Conservation (phyloP, 139 green algal species). For the Micractinium conductrix region DNA sequence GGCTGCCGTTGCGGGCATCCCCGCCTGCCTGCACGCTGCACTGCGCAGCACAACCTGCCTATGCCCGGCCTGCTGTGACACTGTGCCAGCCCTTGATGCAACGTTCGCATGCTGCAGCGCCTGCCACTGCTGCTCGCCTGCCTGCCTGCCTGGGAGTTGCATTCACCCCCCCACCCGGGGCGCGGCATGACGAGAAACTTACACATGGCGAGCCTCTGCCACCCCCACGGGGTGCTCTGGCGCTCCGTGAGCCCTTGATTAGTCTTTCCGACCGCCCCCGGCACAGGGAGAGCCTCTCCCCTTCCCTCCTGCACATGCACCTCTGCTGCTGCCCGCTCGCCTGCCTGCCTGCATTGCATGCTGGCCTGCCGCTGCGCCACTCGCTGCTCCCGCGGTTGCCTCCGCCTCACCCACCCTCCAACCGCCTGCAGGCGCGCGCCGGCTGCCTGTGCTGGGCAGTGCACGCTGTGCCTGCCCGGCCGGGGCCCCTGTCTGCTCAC, state of each 20-base stretch:
- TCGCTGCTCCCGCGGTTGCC: neutral
- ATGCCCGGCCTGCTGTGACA: neutral
- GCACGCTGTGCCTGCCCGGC: neutral
- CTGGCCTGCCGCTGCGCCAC: neutral
- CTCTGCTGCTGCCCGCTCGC: neutral
- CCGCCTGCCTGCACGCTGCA: neutral
- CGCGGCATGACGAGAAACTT: conserved; percentile 8
- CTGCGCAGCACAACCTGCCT: neutral
- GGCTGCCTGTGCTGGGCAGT: too few species aligned
- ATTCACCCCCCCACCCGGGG: too few species aligned
- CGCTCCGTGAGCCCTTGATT: conserved; percentile 30
- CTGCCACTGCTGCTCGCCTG: neutral
- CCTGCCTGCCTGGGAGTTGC: neutral
- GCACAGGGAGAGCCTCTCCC: neutral
- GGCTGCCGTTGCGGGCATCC: neutral
- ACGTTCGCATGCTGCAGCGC: too few species aligned
- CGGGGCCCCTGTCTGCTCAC: neutral
- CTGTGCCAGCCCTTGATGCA: neutral
- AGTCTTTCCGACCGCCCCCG: conserved; percentile 32
- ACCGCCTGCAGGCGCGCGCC: too few species aligned
- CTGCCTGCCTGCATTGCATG: neutral
- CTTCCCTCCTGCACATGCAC: neutral
- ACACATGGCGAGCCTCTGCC: conserved; percentile 12
- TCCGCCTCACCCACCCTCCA: too few species aligned
- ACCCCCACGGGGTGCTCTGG: neutral